Evolutionary conservation across 73 alveolate genomes (phyloP).

Genomic region (Paramecium caudatum): DNA sequence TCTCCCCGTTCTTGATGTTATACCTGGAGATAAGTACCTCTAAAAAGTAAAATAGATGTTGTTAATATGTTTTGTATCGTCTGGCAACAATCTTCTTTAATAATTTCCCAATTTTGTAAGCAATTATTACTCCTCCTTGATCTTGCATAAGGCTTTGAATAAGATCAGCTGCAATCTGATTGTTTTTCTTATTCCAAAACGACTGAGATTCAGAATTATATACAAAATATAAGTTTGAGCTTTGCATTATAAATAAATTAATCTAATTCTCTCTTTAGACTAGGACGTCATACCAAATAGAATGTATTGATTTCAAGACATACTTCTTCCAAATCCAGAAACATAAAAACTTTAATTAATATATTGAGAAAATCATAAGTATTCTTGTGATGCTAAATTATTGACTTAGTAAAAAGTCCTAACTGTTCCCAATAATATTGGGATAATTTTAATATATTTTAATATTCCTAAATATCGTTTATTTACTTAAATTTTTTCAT

Average conservation of each 20-base stretch:
- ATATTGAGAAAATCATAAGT: too few species aligned
- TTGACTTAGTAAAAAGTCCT: too few species aligned
- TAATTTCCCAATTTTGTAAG: constrained; percentile 40
- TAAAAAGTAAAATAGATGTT: constrained; percentile 31
- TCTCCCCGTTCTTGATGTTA: neutral
- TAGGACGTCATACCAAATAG: too few species aligned
- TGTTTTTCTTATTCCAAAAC: constrained; percentile 36
- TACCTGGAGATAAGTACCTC: neutral
- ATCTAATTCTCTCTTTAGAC: neutral
- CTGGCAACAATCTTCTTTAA: neutral
- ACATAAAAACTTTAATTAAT: too few species aligned
- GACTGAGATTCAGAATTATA: constrained; percentile 22
- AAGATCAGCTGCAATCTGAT: neutral
- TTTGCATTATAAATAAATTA: constrained; percentile 45
- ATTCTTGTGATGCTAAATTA: too few species aligned
- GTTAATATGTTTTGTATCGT: constrained; percentile 25
- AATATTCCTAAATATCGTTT: too few species aligned
- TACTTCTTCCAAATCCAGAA: too few species aligned
- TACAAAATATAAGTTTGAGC: constrained; percentile 65
- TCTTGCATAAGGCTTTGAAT: constrained; percentile 7
- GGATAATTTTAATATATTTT: too few species aligned
- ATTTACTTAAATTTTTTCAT: too few species aligned
- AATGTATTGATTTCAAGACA: too few species aligned
- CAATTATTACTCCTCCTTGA: neutral
- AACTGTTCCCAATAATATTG: too few species aligned